Conservation (phyloP, 306 rosid genomes). For the Cicer pinnatifidum region DNA sequence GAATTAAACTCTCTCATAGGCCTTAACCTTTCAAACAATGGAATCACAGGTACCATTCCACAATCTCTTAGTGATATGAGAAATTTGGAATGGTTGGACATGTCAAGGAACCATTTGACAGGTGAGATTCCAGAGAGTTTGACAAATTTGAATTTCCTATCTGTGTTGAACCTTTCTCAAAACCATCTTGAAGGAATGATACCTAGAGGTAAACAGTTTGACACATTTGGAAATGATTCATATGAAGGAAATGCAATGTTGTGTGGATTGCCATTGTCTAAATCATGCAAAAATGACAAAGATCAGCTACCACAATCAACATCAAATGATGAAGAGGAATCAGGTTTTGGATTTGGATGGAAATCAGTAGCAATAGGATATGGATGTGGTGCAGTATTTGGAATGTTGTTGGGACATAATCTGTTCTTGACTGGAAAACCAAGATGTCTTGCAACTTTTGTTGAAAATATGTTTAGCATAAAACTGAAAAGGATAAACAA, state of each 20-base stretch:
- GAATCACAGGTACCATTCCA: background rate
- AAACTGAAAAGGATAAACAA: constrained; percentile 11
- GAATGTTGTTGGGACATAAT: constrained; percentile 33
- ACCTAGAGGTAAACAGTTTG: constrained; percentile 50
- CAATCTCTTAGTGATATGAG: background rate
- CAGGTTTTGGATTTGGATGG: constrained; percentile 43
- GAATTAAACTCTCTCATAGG: constrained; percentile 38
- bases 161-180: constrained; percentile 8
- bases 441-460: background rate
- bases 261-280: constrained; percentile 45
- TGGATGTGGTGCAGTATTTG: constrained; percentile 46
- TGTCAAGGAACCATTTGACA: constrained; percentile 8
- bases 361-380: constrained; percentile 39
- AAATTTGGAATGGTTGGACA: constrained; percentile 14
- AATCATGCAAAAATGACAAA: constrained; percentile 5
- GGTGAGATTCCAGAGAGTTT: background rate
- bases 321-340: background rate
- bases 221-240: constrained; percentile 43
- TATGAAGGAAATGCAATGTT: constrained; percentile 43
- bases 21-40: constrained; percentile 39
- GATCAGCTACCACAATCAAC: background rate
- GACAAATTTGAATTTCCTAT: constrained; percentile 22
- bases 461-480: background rate
- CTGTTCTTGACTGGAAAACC: constrained; percentile 19
- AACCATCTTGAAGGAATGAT: constrained; percentile 46